These are phyloP conservation scores for Suillus clintonianus DNA, from an alignment of 768 basidiomycete species.

Conservation along the genomic window DNA sequence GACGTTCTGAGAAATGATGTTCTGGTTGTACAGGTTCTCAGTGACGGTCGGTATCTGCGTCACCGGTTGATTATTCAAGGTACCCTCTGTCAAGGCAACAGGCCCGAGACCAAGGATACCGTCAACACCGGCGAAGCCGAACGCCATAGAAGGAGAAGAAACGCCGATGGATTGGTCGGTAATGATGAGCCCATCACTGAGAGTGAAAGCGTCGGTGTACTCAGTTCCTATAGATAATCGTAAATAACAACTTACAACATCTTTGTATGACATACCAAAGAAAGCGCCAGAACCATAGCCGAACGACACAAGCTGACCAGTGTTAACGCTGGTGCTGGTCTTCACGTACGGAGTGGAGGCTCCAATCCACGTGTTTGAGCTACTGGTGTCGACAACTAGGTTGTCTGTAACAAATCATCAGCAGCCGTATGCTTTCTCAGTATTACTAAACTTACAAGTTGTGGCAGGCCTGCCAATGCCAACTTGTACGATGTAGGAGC, in stretches of 20 bases:
- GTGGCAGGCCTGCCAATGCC: constrained; percentile 60
- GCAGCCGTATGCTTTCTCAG: background rate
- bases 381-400: constrained; percentile 59
- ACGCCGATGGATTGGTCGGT: constrained; percentile 60
- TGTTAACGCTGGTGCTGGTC: constrained; percentile 53
- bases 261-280: constrained; percentile 37
- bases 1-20: constrained; percentile 35
- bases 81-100: constrained; percentile 47
- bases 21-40: constrained; percentile 48
- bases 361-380: constrained; percentile 74
- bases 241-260: background rate
- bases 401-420: constrained; percentile 36
- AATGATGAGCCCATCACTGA: constrained; percentile 48
- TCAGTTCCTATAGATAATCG: constrained; percentile 31
- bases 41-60: constrained; percentile 50
- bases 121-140: constrained; percentile 48
- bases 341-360: constrained; percentile 45
- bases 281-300: constrained; percentile 18
- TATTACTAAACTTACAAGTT: constrained; percentile 39
- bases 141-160: constrained; percentile 35
- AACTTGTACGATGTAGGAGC: constrained; percentile 36
- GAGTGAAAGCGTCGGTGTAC: constrained; percentile 50
- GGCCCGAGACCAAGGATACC: constrained; percentile 66
- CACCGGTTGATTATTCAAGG: background rate
- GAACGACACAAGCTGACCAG: constrained; percentile 49